phyloP scores from a whole-genome alignment of 2,329 filamentous ascomycete species.

The Trichoderma cornu-damae region DNA sequence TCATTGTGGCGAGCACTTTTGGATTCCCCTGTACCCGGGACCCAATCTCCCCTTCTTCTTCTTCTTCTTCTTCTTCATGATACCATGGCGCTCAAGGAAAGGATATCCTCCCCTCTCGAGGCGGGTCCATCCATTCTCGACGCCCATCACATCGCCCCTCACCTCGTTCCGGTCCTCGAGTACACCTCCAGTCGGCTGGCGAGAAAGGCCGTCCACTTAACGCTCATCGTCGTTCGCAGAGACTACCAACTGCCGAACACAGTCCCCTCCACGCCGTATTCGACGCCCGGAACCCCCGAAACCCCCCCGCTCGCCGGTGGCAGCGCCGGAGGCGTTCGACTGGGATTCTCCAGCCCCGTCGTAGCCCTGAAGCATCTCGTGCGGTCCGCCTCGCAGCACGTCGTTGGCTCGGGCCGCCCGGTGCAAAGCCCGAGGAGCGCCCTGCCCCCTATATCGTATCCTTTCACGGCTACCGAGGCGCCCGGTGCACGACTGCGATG shows the following conservation, averaged over 20 bases:
- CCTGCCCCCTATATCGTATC: slow-evolving; percentile 33
- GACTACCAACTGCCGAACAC: slow-evolving; percentile 50
- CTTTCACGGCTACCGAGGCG: slow-evolving; percentile 29
- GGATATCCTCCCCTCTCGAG: slow-evolving; percentile 59
- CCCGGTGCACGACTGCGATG: slow-evolving; percentile 28
- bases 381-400: slow-evolving; percentile 25
- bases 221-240: slow-evolving; percentile 52
- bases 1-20: background rate
- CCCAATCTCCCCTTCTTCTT: background rate
- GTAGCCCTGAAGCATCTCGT: slow-evolving; percentile 32
- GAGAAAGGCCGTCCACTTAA: slow-evolving; percentile 51
- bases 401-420: slow-evolving; percentile 25
- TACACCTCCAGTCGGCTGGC: slow-evolving; percentile 53
- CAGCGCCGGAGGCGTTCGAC: slow-evolving; percentile 26
- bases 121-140: slow-evolving; percentile 57
- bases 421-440: slow-evolving; percentile 23
- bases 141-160: slow-evolving; percentile 51
- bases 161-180: slow-evolving; percentile 51
- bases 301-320: slow-evolving; percentile 23
- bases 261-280: slow-evolving; percentile 23
- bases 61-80: background rate
- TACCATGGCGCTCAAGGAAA: slow-evolving; percentile 47
- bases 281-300: slow-evolving; percentile 27
- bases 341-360: slow-evolving; percentile 32
- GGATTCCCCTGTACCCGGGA: too few species aligned